Base-by-base conservation (phyloP, 2,329 filamentous ascomycete genomes). In the Cryphonectria radicalis region DNA sequence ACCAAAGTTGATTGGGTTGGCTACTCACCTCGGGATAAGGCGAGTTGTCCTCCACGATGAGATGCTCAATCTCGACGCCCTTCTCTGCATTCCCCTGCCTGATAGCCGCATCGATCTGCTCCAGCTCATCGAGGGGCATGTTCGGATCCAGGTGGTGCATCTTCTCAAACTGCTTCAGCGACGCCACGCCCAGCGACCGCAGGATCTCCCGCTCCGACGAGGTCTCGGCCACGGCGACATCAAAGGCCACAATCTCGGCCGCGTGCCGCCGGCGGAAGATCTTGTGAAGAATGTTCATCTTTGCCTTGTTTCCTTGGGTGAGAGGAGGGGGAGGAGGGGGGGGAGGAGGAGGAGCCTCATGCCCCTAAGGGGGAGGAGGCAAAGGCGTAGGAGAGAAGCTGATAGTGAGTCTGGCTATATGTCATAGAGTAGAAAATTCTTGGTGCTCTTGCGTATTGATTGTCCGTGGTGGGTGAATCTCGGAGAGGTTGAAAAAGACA, bases 81-180 rank as follows among this genome's bases (percentile, higher is more conserved):
- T 87, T 86, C 75, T 86, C 87, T 74, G 84, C 82, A 78, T 89
- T 87, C 71, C 85, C 83, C 1, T 84, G 85, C 59, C 84, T 80
- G 63, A 90, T 83, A 40, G 85, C 88, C 62, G 86, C 83, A 71
- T 91, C 88, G 73, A 91, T 84, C 78, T 89, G 87, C 73, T 88
- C 87, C 67, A 88, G 80, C 64, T 90, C 84, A 73, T 90, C 88
- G 72, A 90, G 82, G n/a, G 89, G 88, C 74, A 92, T 78, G 76
- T 92, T 91, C 55, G 89, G 89, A 73, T 92, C 90, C 79, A 89
- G 86, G 74, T 87, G 85, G 79, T 91, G 89, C 72, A 87, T 84
- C 76, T 86, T 85, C 76, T 89, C 87, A 76, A 91, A 87, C 69
- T 87, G 82, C 76, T 84, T 85, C 69, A 91, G 82, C 72, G 84